These are phyloP conservation scores for Fomitopsis betulina DNA, from an alignment of 1,284 basidiomycete species.

Conservation along the genomic window DNA sequence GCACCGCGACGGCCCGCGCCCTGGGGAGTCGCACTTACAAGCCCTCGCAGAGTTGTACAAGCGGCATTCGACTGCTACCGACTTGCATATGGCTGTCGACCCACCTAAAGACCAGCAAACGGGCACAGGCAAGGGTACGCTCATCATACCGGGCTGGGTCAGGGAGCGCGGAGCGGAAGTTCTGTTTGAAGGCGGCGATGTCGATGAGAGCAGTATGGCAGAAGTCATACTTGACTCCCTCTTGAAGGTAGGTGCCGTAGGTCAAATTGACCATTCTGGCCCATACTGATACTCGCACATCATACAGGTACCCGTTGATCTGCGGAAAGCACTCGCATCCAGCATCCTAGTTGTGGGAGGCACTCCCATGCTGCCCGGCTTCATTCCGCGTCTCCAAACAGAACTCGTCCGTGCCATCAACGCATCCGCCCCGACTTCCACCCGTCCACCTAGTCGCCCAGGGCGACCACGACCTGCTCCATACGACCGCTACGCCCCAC, in stretches of 20 bases:
- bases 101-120: slow-evolving; percentile 60
- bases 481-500: slow-evolving; percentile 68
- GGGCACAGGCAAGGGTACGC: slow-evolving; percentile 70
- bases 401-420: slow-evolving; percentile 67
- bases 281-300: too few species aligned
- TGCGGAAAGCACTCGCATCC: slow-evolving; percentile 76
- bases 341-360: slow-evolving; percentile 87
- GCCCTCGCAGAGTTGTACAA: slow-evolving; percentile 64
- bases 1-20: slow-evolving; percentile 17
- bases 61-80: slow-evolving; percentile 69
- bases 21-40: slow-evolving; percentile 54
- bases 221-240: slow-evolving; percentile 78
- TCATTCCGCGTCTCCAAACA: slow-evolving; percentile 79
- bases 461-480: slow-evolving; percentile 40
- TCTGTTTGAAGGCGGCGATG: slow-evolving; percentile 86
- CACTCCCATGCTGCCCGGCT: slow-evolving; percentile 87
- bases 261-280: not conserved
- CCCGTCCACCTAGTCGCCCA: slow-evolving; percentile 32
- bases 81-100: slow-evolving; percentile 59
- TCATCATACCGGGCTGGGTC: slow-evolving; percentile 93
- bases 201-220: slow-evolving; percentile 78
- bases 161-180: slow-evolving; percentile 88
- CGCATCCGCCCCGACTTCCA: slow-evolving; percentile 30
- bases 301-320: slow-evolving; percentile 79
- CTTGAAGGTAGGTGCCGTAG: slow-evolving; percentile 53